Evolutionary conservation across 257 asterid genomes (phyloP), one percentile per base, ranked within the genome.

Genomic region (Cinchona pubescens): DNA sequence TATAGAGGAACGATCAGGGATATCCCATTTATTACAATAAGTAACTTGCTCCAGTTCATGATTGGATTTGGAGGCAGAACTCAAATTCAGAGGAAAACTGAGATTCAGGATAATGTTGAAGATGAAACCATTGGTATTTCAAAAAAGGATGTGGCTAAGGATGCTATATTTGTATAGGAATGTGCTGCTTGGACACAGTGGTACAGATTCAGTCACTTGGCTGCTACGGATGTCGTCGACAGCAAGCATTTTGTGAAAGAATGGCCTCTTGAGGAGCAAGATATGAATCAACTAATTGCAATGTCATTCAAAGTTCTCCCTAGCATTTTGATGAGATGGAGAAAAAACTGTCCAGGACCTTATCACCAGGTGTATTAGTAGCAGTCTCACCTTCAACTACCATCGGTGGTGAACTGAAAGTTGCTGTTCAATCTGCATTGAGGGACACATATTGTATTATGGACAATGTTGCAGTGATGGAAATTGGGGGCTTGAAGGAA

Each of bases 291-390:
- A 14, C 21, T 74, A 1, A 83, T 91, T 90, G 61, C 79, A 43
- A 53, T 91, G 78, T 65, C 63, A 11, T 93, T 97, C 76, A 81
- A 85, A 82, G 86, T 93, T 25, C 64, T 93, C 61, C 98, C 97
- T 0, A 88, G 89, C n/a, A n/a, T 83, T 93, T 93, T 62, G 90
- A 86, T 69, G 98, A 93, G 88, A 32, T 91, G 79, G 93, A 88
- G 80, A 84, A 83, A 0, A 89, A 84, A 69, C 67, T 91, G 38
- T 78, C 86, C 1, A 76, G 96, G 70, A 79, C 83, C 25, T 74
- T 91, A 68, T 82, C 97, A 3, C 97, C 97, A 15, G 98, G 96
- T 32, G 97, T 74, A 78, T 79, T 82, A 1, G 88, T 90, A n/a
- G 71, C 76, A 46, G 91, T 91, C 67, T 85, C 90, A 0, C 88